Evolutionary conservation across 1,284 basidiomycete species (phyloP).

Genomic region (Rhodotorula sp.): DNA sequence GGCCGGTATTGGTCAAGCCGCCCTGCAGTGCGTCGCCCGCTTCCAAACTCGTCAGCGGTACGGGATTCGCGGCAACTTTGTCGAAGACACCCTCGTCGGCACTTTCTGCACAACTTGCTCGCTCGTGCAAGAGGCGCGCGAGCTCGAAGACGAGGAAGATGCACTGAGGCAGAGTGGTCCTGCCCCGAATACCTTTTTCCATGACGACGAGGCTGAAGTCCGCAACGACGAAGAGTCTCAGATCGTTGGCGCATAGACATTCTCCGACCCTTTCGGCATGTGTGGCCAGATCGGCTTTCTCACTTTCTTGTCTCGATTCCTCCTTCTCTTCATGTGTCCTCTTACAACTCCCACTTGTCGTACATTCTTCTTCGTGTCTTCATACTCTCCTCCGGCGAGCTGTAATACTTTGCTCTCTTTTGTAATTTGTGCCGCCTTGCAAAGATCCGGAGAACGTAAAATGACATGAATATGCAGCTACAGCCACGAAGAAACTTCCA

Average conservation of each 20-base stretch:
- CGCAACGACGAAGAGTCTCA: background rate
- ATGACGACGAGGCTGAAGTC: slow-evolving; percentile 25
- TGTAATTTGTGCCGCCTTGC: too few relatives aligned
- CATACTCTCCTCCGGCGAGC: too few relatives aligned
- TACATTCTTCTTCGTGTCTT: too few relatives aligned
- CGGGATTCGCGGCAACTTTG: slow-evolving; percentile 29
- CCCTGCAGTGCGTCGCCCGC: slow-evolving; percentile 31
- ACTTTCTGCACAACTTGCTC: slow-evolving; percentile 32
- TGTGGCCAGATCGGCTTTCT: too few relatives aligned
- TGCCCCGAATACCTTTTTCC: slow-evolving; percentile 16
- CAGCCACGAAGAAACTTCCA: background rate
- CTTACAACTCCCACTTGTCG: too few relatives aligned
- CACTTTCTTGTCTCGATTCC: background rate
- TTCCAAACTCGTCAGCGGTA: slow-evolving; percentile 34
- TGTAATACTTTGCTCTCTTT: too few relatives aligned
- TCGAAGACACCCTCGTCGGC: slow-evolving; percentile 35
- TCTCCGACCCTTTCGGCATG: too few relatives aligned
- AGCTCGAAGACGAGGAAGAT: slow-evolving; percentile 35
- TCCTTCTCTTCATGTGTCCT: background rate
- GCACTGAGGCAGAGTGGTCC: slow-evolving; percentile 5
- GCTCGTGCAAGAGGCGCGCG: slow-evolving; percentile 37
- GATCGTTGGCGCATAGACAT: background rate
- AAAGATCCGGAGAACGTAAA: background rate
- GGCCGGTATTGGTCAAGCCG: slow-evolving; percentile 32
- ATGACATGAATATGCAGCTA: background rate